Base-by-base conservation (phyloP, 2,329 filamentous ascomycete genomes). In the Pyrenophora tritici-repentis region DNA sequence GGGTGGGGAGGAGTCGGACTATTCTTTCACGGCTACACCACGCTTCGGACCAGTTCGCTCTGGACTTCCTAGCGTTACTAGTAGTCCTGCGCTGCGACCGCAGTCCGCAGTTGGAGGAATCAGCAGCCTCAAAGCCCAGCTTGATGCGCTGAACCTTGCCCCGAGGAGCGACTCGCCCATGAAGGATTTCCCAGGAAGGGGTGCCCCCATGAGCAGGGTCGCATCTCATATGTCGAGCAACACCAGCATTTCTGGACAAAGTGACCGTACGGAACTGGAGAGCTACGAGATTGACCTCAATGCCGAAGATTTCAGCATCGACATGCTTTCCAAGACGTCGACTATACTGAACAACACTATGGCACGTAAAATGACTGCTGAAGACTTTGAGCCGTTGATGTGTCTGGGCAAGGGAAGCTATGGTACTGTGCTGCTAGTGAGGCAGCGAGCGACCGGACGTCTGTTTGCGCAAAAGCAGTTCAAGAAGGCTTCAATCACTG, bases 391-490 rank as follows among this genome's bases (percentile, higher is more conserved):
- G 66, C 86, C 89, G 9, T 78, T 99, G 42, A 89, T 90, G 42
- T 97, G 93, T 73, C 86, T 99, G 17, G 95, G 95, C 49, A 97
- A 97, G 72, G 94, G 94, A 41, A 91, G 94, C 12, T 99, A 94
- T 71, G 94, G 94, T 31, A 99, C 93, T 0, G 95, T 99, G 9
- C 79, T 96, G 38, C 82, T 99, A 22, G 95, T 99, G 55, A 94
- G 92, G 76, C 93, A 99, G 76, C 86, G 85, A 42, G 78, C 85
- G 24, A 97, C 92, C 2, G 94, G 94, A 35, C 87, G 90, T 36
- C 83, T 99, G 4, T 99, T 92, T 68, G 95, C 94, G 1, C 95
- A 99, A 78, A 99, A 99, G 79, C 93, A 97, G 75, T 94, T 99
- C 77, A 94, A 93, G 73, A 99, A 99, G 77, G 94, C 95, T 0